Percentiles rank a stretch among this genome's conserved stretches.
Conservation (phyloP, 306 rosid species). For the Glycyrrhiza uralensis region DNA sequence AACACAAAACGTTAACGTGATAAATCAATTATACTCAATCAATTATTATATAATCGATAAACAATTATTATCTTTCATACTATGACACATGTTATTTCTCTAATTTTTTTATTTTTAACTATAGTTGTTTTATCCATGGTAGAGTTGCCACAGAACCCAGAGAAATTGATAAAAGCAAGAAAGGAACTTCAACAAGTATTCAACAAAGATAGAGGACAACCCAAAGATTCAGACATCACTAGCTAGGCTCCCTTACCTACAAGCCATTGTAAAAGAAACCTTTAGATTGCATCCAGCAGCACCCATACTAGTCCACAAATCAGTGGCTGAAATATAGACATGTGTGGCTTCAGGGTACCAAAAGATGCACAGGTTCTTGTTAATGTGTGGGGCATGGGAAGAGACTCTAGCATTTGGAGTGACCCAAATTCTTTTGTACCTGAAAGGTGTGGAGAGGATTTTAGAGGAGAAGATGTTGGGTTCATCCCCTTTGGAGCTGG, state of each 20-base stretch:
- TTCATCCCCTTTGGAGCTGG: constrained; percentile 37
- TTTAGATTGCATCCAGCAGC: constrained; percentile 34
- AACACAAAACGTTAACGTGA: too few species aligned
- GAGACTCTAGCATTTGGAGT: constrained; percentile 15
- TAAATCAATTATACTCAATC: too few species aligned
- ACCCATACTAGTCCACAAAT: constrained; percentile 25
- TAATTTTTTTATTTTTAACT: too few species aligned
- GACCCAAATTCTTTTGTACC: constrained; percentile 26
- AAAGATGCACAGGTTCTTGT: constrained; percentile 16
- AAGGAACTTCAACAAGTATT: constrained; percentile 16
- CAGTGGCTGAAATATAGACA: not conserved
- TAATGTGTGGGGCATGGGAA: constrained; percentile 30
- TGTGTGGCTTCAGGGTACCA: constrained; percentile 15
- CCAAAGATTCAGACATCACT: constrained; percentile 11
- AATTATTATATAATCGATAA: too few species aligned
- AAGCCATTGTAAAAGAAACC: constrained; percentile 30
- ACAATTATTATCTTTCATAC: too few species aligned
- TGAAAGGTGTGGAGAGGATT: constrained; percentile 23
- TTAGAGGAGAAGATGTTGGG: constrained; percentile 18
- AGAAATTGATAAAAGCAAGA: not conserved
- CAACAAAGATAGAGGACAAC: not conserved
- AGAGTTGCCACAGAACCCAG: constrained; percentile 16
- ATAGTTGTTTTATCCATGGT: too few species aligned
- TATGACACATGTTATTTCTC: too few species aligned
- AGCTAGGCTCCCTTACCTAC: constrained; percentile 24